Evolutionary conservation across 225 moss, liverwort and hornwort species (phyloP).

Genomic region (Pleurozium schreberi): DNA sequence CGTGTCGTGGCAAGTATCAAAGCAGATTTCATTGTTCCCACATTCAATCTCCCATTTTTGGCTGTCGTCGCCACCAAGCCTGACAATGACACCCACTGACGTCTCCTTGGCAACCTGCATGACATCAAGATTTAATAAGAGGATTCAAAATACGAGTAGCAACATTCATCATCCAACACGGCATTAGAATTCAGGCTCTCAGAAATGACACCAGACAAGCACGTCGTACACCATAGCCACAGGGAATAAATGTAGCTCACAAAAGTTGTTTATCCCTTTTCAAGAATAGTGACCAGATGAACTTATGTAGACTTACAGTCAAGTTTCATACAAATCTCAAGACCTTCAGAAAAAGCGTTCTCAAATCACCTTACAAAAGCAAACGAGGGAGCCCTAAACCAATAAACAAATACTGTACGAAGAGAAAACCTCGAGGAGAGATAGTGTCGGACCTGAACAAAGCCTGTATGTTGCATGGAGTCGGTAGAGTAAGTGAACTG

Average conservation of each 20-base stretch:
- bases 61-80: slow-evolving; percentile 44
- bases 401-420: background rate
- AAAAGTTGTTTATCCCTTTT: background rate
- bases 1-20: slow-evolving; percentile 94
- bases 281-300: background rate
- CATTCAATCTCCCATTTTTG: slow-evolving; percentile 91
- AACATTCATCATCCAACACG: background rate
- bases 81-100: slow-evolving; percentile 70
- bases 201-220: background rate
- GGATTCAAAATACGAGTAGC: background rate
- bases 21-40: slow-evolving; percentile 86
- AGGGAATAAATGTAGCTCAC: background rate
- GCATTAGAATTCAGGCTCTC: background rate
- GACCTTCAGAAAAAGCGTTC: background rate
- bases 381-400: background rate
- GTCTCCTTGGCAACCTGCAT: slow-evolving; percentile 86
- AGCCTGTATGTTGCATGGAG: slow-evolving; percentile 72
- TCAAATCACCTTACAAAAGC: background rate
- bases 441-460: slow-evolving; percentile 54
- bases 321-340: background rate
- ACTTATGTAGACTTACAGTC: background rate
- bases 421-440: background rate
- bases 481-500: slow-evolving; percentile 79
- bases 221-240: background rate
- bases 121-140: background rate